Base-by-base conservation (phyloP, 495 filamentous ascomycete species). In the Venustampulla echinocandica region DNA sequence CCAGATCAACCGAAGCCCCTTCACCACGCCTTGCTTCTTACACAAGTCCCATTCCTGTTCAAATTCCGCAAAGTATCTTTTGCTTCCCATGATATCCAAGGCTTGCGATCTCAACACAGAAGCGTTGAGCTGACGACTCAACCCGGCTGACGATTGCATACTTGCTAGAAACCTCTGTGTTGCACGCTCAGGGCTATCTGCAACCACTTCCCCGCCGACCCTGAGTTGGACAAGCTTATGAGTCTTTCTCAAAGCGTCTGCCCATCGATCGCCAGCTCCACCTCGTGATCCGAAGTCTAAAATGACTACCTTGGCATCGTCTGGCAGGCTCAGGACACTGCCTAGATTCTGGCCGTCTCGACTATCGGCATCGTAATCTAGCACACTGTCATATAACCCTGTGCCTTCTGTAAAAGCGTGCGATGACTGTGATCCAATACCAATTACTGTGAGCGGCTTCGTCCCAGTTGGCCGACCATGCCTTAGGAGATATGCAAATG, bases 251-350 rank as follows among this genome's bases (percentile, higher is more conserved):
- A 79, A 42, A 2, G 60, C 41, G 0, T 54, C 40, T 1, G 60
- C 58, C 58, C 75, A 67, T 10, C 59, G 43, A n/a, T 58, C 46
- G 1, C 61, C 53, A 0, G 62, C 65, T 42, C 58, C 56, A 5
- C 49, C 67, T 11, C 76, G 60, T 0, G 66, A 66, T 11, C 75
- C 77, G 53, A 75, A 79, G 50, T 81, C 72, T 40, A 67, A 49
- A 22, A 80, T 47, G 3, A 76, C 62, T 44, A 80, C 53, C 49
- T 70, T 73, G 2, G 35, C 39, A 4, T 59, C 56, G 24, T 47
- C 41, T 4, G 25, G 44, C 7, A 62, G 40, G n/a, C 44, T 57
- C 19, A 66, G 49, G 14, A 14, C 24, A 20, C 37, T 32, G 4
- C 24, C 33, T 1, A 62, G 39, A 5, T 55, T 14, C 33, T 6